A percentile compares a stretch with the other conserved stretches of the same genome.
Evolutionary conservation across 2,329 filamentous ascomycete species (phyloP).

Genomic region (Lecanicillium sp.): DNA sequence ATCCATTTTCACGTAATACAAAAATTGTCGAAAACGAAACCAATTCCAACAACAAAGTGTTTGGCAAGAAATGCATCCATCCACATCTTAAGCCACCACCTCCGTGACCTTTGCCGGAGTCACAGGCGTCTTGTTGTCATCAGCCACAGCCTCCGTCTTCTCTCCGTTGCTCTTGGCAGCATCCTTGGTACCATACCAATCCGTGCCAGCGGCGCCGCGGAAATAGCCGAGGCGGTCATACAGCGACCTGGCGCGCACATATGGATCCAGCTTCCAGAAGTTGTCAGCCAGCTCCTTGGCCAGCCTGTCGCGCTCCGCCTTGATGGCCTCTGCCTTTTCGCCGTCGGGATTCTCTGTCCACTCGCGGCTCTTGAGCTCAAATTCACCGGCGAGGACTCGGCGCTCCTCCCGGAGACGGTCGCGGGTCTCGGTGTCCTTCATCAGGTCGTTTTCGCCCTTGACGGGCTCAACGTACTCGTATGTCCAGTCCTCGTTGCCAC

Average conservation of each 20-base stretch:
- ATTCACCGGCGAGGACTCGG: constrained; percentile 53
- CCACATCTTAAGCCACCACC: no score
- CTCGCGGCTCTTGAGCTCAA: constrained; percentile 60
- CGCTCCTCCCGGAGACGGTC: constrained; percentile 55
- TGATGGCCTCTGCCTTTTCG: constrained; percentile 32
- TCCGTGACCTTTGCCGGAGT: no score
- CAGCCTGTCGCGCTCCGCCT: constrained; percentile 47
- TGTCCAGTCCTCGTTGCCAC: constrained; percentile 71
- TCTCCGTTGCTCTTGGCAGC: constrained; percentile 3
- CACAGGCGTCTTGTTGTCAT: no score
- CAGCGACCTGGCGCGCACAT: constrained; percentile 64
- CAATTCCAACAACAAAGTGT: no score
- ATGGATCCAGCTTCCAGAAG: constrained; percentile 82
- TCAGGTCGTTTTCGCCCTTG: constrained; percentile 60
- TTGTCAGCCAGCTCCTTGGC: constrained; percentile 55
- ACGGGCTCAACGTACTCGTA: constrained; percentile 70
- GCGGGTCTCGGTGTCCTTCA: constrained; percentile 52
- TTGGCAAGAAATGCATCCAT: no score
- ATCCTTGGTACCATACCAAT: constrained; percentile 47
- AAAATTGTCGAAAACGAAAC: no score
- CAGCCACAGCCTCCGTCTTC: no score
- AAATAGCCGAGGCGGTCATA: constrained; percentile 73
- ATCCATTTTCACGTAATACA: no score
- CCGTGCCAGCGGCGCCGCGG: constrained; percentile 51
- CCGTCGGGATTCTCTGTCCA: constrained; percentile 50